A percentile compares a stretch with the other conserved stretches of the same genome.
phyloP scores from a whole-genome alignment of 1,139 yeast species.

The Hemisphaericaspora xylofermentans region DNA sequence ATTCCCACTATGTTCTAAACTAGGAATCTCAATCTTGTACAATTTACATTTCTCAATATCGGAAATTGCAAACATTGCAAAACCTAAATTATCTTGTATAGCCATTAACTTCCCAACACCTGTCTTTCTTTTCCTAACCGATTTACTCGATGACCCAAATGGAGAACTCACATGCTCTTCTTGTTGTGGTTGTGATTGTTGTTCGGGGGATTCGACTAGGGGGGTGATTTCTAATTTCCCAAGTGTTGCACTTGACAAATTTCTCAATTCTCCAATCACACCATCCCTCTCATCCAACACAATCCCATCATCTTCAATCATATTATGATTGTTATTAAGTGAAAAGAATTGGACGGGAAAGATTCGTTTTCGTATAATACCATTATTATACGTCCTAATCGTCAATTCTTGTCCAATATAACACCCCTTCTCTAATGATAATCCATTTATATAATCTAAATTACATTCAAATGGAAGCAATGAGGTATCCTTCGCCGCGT shows the following conservation, averaged over 20 bases:
- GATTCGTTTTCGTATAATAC: conserved; percentile 76
- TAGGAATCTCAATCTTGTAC: conserved; percentile 33
- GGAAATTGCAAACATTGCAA: conserved; percentile 56
- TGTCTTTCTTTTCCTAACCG: conserved; percentile 34
- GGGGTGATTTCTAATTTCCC: conserved; percentile 28
- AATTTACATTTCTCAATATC: conserved; percentile 31
- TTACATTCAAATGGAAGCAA: conserved; percentile 82
- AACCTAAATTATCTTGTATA: conserved; percentile 60
- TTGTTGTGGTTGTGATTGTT: conserved; percentile 9
- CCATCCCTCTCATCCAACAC: conserved; percentile 17
- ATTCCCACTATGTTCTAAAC: conserved; percentile 19
- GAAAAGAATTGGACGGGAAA: conserved; percentile 65
- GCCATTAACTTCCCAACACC: conserved; percentile 62
- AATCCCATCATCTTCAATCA: conserved; percentile 16
- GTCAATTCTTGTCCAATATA: conserved; percentile 96
- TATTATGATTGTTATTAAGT: conserved; percentile 19
- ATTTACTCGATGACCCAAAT: conserved; percentile 29
- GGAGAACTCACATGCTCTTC: conserved; percentile 25
- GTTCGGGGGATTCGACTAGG: conserved; percentile 15
- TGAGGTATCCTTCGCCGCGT: conserved; percentile 37
- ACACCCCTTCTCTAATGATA: conserved; percentile 89
- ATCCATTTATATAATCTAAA: conserved; percentile 78
- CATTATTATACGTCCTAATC: conserved; percentile 81
- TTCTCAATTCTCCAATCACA: conserved; percentile 18
- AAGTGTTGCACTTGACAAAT: conserved; percentile 19